A percentile compares a stretch with the other conserved stretches of the same genome.
Conservation (phyloP, 1,284 basidiomycete species). For the Exobasidium cylindrosporum region DNA sequence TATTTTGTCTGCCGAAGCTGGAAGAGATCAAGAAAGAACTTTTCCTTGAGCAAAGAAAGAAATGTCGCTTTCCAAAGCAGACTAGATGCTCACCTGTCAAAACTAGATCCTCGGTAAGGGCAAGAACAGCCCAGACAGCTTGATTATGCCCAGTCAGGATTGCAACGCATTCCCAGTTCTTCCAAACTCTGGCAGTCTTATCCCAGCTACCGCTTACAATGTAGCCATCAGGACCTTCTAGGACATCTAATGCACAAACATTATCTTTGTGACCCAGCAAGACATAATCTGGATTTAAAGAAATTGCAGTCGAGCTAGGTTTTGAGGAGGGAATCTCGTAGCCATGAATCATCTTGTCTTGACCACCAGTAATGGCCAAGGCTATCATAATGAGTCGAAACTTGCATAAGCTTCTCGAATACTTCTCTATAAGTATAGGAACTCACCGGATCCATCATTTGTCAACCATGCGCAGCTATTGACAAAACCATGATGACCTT, state of each 20-base stretch:
- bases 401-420: not conserved
- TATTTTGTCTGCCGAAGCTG: conserved; percentile 90
- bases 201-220: conserved; percentile 98
- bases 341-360: conserved; percentile 50
- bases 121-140: conserved; percentile 90
- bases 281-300: conserved; percentile 21
- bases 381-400: conserved; percentile 12
- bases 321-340: conserved; percentile 28
- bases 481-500: conserved; percentile 46
- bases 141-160: conserved; percentile 82
- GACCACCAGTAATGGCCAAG: conserved; percentile 41
- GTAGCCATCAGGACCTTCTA: conserved; percentile 24
- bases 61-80: conserved; percentile 38
- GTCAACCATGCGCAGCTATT: conserved; percentile 40
- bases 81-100: too few relatives aligned
- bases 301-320: conserved; percentile 17
- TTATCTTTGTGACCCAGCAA: conserved; percentile 78
- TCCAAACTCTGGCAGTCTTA: conserved; percentile 85
- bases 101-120: conserved; percentile 68
- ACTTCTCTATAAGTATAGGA: conserved; percentile 12
- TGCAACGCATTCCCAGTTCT: conserved; percentile 66
- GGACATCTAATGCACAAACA: conserved; percentile 73
- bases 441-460: conserved; percentile 4
- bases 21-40: conserved; percentile 1
- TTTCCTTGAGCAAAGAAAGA: conserved; percentile 1